A percentile compares a stretch with the other conserved stretches of the same genome.
Conservation (phyloP, 305 asterid species). For the Fraxinus sp. region DNA sequence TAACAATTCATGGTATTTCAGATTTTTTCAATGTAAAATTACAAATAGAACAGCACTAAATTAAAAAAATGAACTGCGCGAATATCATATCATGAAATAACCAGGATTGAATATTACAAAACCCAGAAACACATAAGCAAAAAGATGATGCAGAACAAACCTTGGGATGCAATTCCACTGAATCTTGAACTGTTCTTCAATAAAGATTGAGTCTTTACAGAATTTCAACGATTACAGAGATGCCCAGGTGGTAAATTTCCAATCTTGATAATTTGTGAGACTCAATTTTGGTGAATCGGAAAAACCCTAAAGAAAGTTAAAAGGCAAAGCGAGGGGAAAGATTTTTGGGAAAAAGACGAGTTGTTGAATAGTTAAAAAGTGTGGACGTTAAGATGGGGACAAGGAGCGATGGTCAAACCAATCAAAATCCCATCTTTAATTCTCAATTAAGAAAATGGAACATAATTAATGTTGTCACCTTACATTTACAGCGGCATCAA, state of each 20-base stretch:
- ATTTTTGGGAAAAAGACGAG: background rate
- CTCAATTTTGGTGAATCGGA: constrained; percentile 14
- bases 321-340: background rate
- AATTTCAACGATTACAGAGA: constrained; percentile 18
- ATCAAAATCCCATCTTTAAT: background rate
- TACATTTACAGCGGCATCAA: background rate
- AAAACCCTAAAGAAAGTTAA: background rate
- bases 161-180: constrained; percentile 1
- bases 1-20: background rate
- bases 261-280: constrained; percentile 13
- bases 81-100: background rate
- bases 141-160: constrained; percentile 23
- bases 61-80: background rate
- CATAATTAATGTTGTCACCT: background rate
- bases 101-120: background rate
- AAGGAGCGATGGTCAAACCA: background rate
- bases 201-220: constrained; percentile 19
- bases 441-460: background rate
- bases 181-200: background rate
- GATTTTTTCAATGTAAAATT: background rate
- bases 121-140: background rate
- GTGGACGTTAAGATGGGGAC: background rate
- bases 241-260: constrained; percentile 14
- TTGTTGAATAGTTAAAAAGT: background rate
- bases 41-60: constrained; percentile 1